Evolutionary conservation across 306 rosid genomes (phyloP).

Genomic region (Fragaria ananassa): DNA sequence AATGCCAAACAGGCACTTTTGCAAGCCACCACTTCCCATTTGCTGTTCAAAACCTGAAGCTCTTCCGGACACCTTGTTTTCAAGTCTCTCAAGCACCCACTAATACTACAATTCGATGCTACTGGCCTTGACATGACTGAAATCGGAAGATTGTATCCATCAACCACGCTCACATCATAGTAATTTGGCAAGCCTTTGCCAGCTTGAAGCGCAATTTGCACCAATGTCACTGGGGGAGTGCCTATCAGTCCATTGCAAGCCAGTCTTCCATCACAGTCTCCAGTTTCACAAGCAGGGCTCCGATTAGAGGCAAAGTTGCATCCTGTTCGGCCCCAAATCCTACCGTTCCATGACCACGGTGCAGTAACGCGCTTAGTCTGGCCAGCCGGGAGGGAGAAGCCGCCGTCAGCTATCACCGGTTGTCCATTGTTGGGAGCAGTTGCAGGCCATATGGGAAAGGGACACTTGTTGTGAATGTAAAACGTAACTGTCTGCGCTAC

Average conservation of each 20-base stretch:
- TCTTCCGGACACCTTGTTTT: conserved; percentile 56
- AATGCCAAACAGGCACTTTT: conserved; percentile 87
- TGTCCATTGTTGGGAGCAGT: conserved; percentile 73
- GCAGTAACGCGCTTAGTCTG: conserved; percentile 39
- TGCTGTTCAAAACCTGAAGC: conserved; percentile 44
- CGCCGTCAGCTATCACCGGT: conserved; percentile 72
- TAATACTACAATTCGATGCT: conserved; percentile 42
- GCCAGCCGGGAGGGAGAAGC: conserved; percentile 65
- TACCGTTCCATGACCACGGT: conserved; percentile 84
- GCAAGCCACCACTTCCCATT: conserved; percentile 70
- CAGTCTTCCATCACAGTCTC: conserved; percentile 74
- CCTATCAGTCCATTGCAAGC: conserved; percentile 84
- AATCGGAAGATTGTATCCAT: conserved; percentile 76
- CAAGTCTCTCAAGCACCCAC: conserved; percentile 60
- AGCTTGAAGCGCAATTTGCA: conserved; percentile 58
- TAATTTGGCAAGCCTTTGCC: conserved; percentile 52
- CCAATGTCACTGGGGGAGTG: conserved; percentile 74
- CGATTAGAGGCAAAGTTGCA: conserved; percentile 52
- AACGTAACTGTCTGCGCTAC: conserved; percentile 48
- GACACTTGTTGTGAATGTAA: conserved; percentile 63
- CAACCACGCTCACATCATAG: conserved; percentile 82
- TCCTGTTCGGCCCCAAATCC: conserved; percentile 87
- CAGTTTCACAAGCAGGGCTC: conserved; percentile 68
- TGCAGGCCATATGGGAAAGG: conserved; percentile 90
- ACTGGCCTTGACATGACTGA: conserved; percentile 32